phyloP scores from a whole-genome alignment of 768 basidiomycete genomes.

The Tephrocybe rancida region DNA sequence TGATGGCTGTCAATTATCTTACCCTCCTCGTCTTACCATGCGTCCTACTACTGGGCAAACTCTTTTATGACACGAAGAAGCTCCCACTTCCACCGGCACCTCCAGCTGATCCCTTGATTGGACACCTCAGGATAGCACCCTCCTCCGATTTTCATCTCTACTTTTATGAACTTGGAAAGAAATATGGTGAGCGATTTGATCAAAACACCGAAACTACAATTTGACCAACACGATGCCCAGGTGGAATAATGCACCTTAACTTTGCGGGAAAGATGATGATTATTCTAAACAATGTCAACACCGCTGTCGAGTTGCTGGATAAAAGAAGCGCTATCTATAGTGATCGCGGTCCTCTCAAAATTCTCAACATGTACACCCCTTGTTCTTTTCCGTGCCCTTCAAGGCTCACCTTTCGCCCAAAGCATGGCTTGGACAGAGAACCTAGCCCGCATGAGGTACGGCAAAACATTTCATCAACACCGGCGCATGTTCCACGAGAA shows the following conservation, averaged over 20 bases:
- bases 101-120: too few relatives aligned
- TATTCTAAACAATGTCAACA: conserved; percentile 5
- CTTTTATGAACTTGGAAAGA: background rate
- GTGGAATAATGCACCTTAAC: conserved; percentile 23
- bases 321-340: conserved; percentile 29
- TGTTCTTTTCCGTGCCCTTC: conserved; percentile 10
- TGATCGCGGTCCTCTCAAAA: conserved; percentile 4
- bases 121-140: too few relatives aligned
- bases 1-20: too few relatives aligned
- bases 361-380: conserved; percentile 12
- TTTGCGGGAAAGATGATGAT: conserved; percentile 27
- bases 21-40: too few relatives aligned
- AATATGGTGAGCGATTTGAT: conserved; percentile 24
- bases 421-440: conserved; percentile 6
- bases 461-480: conserved; percentile 1
- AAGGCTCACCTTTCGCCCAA: background rate
- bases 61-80: too few relatives aligned
- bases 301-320: conserved; percentile 29
- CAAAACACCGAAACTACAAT: background rate
- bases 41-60: too few relatives aligned
- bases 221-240: conserved; percentile 9
- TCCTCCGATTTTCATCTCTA: conserved; percentile 2
- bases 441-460: background rate
- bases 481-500: conserved; percentile 1
- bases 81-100: too few relatives aligned